A percentile compares a stretch with the other conserved stretches of the same genome.
Conservation (phyloP, 768 basidiomycete genomes). For the Gautieria morchelliformis region DNA sequence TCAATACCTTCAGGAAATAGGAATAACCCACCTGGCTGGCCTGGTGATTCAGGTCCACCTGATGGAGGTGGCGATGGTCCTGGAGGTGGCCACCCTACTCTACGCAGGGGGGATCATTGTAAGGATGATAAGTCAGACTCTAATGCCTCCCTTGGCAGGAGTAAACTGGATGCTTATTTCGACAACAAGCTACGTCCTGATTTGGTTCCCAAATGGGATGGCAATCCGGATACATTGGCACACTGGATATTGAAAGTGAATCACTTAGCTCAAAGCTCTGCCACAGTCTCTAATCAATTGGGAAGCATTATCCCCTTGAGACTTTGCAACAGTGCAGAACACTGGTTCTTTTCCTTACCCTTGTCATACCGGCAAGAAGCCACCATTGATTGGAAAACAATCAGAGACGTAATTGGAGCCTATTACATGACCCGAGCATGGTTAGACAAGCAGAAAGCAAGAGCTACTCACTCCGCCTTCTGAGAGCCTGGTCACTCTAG, state of each 20-base stretch:
- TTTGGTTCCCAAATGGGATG: conserved; percentile 25
- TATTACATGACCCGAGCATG: conserved; percentile 26
- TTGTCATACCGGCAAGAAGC: conserved; percentile 1
- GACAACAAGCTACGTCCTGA: conserved; percentile 24
- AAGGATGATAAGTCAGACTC: neutral
- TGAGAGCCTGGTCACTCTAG: conserved; percentile 15
- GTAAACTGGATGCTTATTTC: conserved; percentile 17
- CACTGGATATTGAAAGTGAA: conserved; percentile 24
- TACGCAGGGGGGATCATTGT: neutral
- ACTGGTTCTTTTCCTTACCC: conserved; percentile 23
- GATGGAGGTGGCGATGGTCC: neutral
- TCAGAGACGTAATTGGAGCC: conserved; percentile 16
- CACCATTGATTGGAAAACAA: conserved; percentile 21
- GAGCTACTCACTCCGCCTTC: conserved; percentile 20
- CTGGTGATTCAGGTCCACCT: neutral
- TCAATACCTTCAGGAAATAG: too few species aligned
- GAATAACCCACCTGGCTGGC: too few species aligned
- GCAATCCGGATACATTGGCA: conserved; percentile 19
- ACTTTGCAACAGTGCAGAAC: conserved; percentile 16
- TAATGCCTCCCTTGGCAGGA: neutral
- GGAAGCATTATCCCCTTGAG: conserved; percentile 23
- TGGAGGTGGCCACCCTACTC: neutral
- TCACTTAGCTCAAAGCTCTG: conserved; percentile 13
- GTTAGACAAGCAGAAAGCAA: conserved; percentile 20
- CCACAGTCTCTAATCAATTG: conserved; percentile 17